Conservation (phyloP, 2,329 filamentous ascomycete species). For the Helminthosporium solani region DNA sequence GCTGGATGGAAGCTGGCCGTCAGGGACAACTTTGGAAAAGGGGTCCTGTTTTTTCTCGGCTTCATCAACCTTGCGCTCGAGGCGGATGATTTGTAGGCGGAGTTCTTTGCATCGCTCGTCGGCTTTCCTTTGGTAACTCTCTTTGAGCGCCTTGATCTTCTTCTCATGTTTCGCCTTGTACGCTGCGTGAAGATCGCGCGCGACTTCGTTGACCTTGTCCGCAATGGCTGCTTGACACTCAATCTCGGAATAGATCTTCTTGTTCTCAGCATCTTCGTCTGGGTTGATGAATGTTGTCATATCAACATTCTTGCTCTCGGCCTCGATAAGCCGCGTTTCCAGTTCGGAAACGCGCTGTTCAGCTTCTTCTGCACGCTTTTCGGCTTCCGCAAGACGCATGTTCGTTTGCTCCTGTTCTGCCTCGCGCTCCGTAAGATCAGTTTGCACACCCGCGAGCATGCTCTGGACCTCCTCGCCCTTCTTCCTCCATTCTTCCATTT, state of each 20-base stretch:
- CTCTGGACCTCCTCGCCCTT: conserved; percentile 80
- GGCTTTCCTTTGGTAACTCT: conserved; percentile 79
- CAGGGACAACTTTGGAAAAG: conserved; percentile 56
- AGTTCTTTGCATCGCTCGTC: conserved; percentile 84
- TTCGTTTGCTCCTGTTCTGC: conserved; percentile 79
- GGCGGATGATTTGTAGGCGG: conserved; percentile 67
- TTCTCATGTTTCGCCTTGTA: conserved; percentile 98
- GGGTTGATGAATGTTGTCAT: conserved; percentile 58
- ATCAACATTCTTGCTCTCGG: conserved; percentile 70
- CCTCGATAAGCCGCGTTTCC: conserved; percentile 46
- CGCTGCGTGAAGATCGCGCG: conserved; percentile 81
- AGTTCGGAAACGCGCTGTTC: conserved; percentile 75
- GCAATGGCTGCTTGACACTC: conserved; percentile 70
- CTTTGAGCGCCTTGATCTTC: conserved; percentile 87
- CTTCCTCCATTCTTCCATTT: conserved; percentile 81
- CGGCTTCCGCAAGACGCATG: conserved; percentile 70
- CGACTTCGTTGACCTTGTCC: conserved; percentile 74
- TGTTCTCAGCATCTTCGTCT: conserved; percentile 36
- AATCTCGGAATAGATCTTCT: conserved; percentile 43
- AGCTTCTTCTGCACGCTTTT: conserved; percentile 71
- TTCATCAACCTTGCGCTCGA: conserved; percentile 73
- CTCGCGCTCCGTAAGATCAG: conserved; percentile 76
- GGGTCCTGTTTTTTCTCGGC: conserved; percentile 64
- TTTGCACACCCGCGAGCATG: conserved; percentile 75
- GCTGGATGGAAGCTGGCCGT: not conserved